Percentiles rank a stretch among this genome's conserved stretches.
Evolutionary conservation across 2,329 filamentous ascomycete genomes (phyloP).

Genomic region (Trichoderma simmonsii): DNA sequence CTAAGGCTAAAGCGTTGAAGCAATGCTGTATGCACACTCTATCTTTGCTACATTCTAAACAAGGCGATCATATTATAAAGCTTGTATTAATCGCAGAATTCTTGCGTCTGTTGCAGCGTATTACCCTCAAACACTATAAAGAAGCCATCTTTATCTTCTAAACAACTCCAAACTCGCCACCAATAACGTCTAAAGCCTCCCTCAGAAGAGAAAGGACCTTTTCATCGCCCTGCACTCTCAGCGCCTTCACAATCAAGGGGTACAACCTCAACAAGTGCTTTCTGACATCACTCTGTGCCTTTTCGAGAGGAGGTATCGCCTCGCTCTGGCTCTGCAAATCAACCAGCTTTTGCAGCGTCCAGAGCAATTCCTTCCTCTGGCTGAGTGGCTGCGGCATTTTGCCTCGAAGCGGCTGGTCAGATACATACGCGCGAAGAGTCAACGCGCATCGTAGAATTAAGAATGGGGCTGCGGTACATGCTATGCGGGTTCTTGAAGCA

Average conservation of each 20-base stretch:
- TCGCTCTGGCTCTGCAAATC: conserved; percentile 65
- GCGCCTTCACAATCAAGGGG: conserved; percentile 67
- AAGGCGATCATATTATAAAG: not conserved
- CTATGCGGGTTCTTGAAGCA: conserved; percentile 56
- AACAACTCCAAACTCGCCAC: conserved; percentile 41
- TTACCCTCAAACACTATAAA: not conserved
- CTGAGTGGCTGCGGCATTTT: conserved; percentile 83
- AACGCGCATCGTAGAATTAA: conserved; percentile 79
- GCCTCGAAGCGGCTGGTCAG: conserved; percentile 86
- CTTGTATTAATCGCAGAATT: not conserved
- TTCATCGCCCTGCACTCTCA: conserved; percentile 56
- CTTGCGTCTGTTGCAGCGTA: not conserved
- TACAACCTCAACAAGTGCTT: conserved; percentile 81
- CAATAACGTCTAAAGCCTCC: conserved; percentile 60
- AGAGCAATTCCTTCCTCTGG: conserved; percentile 74
- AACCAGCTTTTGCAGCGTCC: conserved; percentile 65
- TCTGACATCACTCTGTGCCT: conserved; percentile 54
- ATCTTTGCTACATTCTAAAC: not conserved
- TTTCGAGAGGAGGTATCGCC: conserved; percentile 58
- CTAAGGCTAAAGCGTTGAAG: no score
- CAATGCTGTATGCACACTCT: not conserved
- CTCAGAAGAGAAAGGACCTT: conserved; percentile 56
- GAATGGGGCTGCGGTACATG: conserved; percentile 73
- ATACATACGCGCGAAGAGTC: conserved; percentile 78
- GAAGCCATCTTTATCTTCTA: not conserved